These are phyloP conservation scores for Rosa hybrid DNA, from an alignment of 331 rosid species.

Conservation along the genomic window DNA sequence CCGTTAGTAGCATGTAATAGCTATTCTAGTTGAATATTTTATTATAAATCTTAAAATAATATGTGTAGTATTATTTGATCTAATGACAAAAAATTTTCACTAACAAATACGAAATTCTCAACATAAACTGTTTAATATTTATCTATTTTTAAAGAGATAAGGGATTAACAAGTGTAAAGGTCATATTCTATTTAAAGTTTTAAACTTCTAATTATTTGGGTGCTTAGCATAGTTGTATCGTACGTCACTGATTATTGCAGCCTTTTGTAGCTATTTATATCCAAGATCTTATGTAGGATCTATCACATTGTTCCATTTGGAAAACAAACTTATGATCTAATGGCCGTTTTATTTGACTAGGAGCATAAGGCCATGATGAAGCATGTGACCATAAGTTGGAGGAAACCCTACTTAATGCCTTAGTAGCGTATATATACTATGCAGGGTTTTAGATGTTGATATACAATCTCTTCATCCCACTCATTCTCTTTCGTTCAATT, in stretches of 20 bases:
- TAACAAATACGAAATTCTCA: no score
- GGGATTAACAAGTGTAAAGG: no score
- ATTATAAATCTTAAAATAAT: no score
- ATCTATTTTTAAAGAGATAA: no score
- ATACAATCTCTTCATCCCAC: background rate
- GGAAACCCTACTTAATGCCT: slow-evolving; percentile 4
- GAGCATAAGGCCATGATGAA: background rate
- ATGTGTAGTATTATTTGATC: no score
- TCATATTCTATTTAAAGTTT: no score
- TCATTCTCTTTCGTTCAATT: background rate
- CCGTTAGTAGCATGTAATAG: no score
- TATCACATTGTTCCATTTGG: background rate
- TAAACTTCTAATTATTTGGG: background rate
- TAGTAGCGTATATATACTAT: background rate
- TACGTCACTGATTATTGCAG: background rate
- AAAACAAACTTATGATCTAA: background rate
- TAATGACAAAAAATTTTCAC: no score
- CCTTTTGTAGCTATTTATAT: background rate
- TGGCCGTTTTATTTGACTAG: slow-evolving; percentile 29
- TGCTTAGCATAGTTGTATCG: background rate
- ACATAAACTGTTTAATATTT: no score
- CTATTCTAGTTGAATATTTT: no score
- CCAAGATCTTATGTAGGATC: background rate
- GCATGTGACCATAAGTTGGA: background rate
- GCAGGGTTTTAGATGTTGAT: slow-evolving; percentile 2